Conservation (phyloP, 2,329 filamentous ascomycete species). For the Trichoderma arundinaceum region DNA sequence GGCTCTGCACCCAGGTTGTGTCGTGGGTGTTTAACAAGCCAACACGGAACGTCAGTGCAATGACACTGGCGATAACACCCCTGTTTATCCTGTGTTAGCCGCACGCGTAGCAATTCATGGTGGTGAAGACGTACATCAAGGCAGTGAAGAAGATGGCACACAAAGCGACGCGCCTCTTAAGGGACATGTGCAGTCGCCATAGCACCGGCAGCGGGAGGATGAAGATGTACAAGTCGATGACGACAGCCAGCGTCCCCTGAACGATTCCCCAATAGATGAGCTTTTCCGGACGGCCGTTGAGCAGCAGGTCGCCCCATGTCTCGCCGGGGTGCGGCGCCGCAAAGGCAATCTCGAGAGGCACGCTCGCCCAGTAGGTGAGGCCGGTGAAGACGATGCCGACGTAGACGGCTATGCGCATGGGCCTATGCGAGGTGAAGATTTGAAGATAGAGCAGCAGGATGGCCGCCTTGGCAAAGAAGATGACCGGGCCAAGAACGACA, state of each 20-base stretch:
- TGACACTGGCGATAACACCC: constrained; percentile 19
- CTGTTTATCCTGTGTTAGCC: not conserved
- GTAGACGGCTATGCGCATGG: constrained; percentile 29
- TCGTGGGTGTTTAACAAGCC: not conserved
- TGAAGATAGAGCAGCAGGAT: constrained; percentile 35
- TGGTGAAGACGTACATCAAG: constrained; percentile 23
- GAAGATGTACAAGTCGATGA: constrained; percentile 35
- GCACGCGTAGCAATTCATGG: too few species aligned
- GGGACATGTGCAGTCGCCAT: constrained; percentile 27
- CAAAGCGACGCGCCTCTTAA: constrained; percentile 27
- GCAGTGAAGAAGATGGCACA: constrained; percentile 33
- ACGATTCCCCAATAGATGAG: not conserved
- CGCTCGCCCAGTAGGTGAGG: constrained; percentile 22
- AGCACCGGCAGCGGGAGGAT: constrained; percentile 32
- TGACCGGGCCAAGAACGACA: constrained; percentile 25
- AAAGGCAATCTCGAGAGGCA: constrained; percentile 1
- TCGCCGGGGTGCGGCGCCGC: not conserved
- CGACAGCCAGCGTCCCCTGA: constrained; percentile 23
- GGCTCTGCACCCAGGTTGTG: not conserved
- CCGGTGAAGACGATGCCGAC: constrained; percentile 31
- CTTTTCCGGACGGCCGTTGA: constrained; percentile 5
- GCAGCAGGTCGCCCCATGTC: not conserved
- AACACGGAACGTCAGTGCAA: not conserved
- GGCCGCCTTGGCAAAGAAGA: constrained; percentile 35
- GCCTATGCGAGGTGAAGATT: constrained; percentile 32